Conservation (phyloP, 2,329 filamentous ascomycete genomes). For the Juglanconis oblonga region DNA sequence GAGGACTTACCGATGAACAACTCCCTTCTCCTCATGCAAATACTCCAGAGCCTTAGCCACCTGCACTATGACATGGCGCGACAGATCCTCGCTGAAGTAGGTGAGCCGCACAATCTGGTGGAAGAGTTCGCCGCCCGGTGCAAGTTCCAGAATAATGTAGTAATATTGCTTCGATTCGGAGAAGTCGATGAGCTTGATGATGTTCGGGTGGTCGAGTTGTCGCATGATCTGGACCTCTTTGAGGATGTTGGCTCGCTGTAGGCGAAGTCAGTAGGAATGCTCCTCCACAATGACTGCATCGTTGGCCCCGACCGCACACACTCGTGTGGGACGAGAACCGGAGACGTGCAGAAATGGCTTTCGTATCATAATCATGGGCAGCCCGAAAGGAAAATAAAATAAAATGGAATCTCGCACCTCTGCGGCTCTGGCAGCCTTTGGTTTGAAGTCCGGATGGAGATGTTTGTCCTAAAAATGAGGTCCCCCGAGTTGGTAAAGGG, state of each 20-base stretch:
- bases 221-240: slow-evolving; percentile 99
- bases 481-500: slow-evolving; percentile 53
- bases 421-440: slow-evolving; percentile 86
- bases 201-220: slow-evolving; percentile 92
- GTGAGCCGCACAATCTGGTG: slow-evolving; percentile 97
- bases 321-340: slow-evolving; percentile 22
- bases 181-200: slow-evolving; percentile 90
- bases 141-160: slow-evolving; percentile 94
- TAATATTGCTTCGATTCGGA: slow-evolving; percentile 93
- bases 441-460: slow-evolving; percentile 92
- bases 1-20: slow-evolving; percentile 95
- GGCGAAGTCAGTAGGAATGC: slow-evolving; percentile 26
- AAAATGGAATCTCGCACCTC: slow-evolving; percentile 73
- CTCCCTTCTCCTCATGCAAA: slow-evolving; percentile 88
- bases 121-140: slow-evolving; percentile 93
- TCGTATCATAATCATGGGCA: slow-evolving; percentile 19
- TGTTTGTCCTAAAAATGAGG: slow-evolving; percentile 71
- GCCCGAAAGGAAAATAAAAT: slow-evolving; percentile 32
- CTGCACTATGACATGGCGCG: slow-evolving; percentile 89
- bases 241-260: slow-evolving; percentile 89
- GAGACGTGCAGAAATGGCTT: background rate
- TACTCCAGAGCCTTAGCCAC: slow-evolving; percentile 95
- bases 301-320: slow-evolving; percentile 13
- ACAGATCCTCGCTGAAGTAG: slow-evolving; percentile 96
- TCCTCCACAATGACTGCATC: background rate